Conservation (phyloP, 352 stramenopile species). For the Phytophthora chlamydospora region DNA sequence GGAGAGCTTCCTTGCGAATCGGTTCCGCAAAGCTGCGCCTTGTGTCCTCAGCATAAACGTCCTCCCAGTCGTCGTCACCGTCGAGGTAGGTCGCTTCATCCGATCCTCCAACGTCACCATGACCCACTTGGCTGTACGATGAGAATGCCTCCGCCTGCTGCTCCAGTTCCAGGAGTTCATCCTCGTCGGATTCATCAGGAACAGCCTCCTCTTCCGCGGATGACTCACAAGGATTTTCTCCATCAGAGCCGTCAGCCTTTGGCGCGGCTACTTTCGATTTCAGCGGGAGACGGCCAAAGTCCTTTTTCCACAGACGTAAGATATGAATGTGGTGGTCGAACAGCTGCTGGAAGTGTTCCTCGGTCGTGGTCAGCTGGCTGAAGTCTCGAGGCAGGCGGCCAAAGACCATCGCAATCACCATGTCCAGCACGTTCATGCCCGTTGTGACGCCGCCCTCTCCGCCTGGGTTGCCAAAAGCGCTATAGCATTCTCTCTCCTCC, state of each 20-base stretch:
- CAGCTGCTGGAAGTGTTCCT: slow-evolving; percentile 78
- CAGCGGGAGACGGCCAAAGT: slow-evolving; percentile 78
- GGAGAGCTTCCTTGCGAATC: slow-evolving; percentile 19
- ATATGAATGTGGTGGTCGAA: slow-evolving; percentile 85
- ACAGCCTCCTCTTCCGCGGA: slow-evolving; percentile 13
- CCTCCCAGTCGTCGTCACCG: slow-evolving; percentile 43
- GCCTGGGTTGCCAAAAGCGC: slow-evolving; percentile 41
- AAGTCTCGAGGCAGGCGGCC: slow-evolving; percentile 78
- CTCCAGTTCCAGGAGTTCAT: slow-evolving; percentile 12
- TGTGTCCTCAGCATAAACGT: slow-evolving; percentile 8
- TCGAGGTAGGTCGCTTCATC: slow-evolving; percentile 15
- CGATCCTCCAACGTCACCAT: slow-evolving; percentile 11
- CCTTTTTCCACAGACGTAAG: slow-evolving; percentile 79
- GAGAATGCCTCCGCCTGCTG: slow-evolving; percentile 21
- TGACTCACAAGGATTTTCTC: slow-evolving; percentile 12
- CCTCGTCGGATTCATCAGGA: slow-evolving; percentile 21
- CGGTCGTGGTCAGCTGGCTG: slow-evolving; percentile 49
- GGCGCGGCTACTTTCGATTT: slow-evolving; percentile 24
- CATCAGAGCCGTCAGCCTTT: slow-evolving; percentile 19
- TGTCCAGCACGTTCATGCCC: slow-evolving; percentile 86
- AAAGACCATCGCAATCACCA: slow-evolving; percentile 89
- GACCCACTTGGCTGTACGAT: slow-evolving; percentile 21
- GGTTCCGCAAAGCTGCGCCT: slow-evolving; percentile 2
- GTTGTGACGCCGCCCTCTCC: slow-evolving; percentile 31
- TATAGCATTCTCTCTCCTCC: slow-evolving; percentile 50